These are phyloP conservation scores for Paraconiothyrium brasiliense DNA, from an alignment of 2,329 filamentous ascomycete species.

Conservation along the genomic window DNA sequence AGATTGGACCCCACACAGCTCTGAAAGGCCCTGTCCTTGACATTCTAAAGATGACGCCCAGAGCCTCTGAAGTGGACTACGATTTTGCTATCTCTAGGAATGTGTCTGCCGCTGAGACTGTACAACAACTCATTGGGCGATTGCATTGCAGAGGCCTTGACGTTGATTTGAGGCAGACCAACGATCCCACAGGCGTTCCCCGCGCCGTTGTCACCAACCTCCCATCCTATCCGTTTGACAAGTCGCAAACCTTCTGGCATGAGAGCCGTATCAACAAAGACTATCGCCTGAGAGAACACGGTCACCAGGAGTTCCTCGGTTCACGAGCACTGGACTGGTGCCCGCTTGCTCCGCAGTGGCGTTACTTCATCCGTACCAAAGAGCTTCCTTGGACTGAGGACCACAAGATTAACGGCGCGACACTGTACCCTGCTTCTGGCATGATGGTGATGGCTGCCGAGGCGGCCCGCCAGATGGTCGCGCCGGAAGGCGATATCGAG, in stretches of 20 bases:
- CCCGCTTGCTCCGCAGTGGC: constrained; percentile 48
- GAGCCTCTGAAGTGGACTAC: background rate
- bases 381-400: constrained; percentile 30
- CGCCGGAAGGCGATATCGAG: background rate
- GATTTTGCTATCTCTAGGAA: background rate
- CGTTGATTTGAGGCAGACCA: background rate
- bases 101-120: background rate
- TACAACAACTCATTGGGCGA: background rate
- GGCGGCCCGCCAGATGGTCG: background rate
- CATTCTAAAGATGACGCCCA: background rate
- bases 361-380: constrained; percentile 50
- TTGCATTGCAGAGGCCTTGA: background rate
- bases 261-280: background rate
- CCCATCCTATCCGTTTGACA: background rate
- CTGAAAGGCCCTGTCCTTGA: background rate
- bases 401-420: constrained; percentile 28
- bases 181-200: background rate
- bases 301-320: constrained; percentile 16
- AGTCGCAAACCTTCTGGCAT: background rate
- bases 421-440: constrained; percentile 37
- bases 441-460: constrained; percentile 5
- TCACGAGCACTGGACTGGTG: constrained; percentile 33
- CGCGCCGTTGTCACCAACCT: background rate
- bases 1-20: constrained; percentile 7
- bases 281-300: background rate